phyloP scores from a whole-genome alignment of 208 protist species.

The Porcisia hertigi region DNA sequence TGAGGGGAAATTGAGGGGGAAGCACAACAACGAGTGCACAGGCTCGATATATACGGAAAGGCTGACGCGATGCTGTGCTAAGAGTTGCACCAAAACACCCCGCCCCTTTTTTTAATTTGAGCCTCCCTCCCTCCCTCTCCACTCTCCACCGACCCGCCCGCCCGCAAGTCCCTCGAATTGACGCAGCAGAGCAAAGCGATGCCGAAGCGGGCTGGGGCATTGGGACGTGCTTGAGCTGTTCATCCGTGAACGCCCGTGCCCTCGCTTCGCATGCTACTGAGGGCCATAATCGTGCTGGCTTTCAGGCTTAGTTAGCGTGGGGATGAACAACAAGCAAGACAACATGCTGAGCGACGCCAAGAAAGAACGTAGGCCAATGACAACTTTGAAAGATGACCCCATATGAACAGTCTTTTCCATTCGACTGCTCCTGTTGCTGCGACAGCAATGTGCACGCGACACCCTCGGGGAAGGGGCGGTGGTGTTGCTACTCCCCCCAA shows the following conservation, averaged over 20 bases:
- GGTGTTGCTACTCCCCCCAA: neutral
- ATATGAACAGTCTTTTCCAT: neutral
- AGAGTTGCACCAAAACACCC: neutral
- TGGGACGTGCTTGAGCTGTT: neutral
- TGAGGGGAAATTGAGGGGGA: too few relatives aligned
- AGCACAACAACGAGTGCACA: neutral
- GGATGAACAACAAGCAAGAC: neutral
- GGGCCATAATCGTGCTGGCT: neutral
- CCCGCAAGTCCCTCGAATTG: neutral
- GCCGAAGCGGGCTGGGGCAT: neutral
- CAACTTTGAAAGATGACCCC: neutral
- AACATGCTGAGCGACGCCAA: neutral
- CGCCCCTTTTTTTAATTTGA: neutral
- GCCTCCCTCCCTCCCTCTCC: too few relatives aligned
- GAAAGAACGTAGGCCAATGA: neutral
- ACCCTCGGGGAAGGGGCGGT: neutral
- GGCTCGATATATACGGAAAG: neutral
- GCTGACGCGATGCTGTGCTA: neutral
- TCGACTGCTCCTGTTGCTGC: neutral
- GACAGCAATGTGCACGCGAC: neutral
- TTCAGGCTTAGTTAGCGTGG: constrained; percentile 11
- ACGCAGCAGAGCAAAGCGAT: neutral
- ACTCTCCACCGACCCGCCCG: too few relatives aligned
- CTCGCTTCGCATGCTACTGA: neutral
- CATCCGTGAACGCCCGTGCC: neutral